phyloP scores from a whole-genome alignment of 139 green algal species.

The Chloropicon primus region DNA sequence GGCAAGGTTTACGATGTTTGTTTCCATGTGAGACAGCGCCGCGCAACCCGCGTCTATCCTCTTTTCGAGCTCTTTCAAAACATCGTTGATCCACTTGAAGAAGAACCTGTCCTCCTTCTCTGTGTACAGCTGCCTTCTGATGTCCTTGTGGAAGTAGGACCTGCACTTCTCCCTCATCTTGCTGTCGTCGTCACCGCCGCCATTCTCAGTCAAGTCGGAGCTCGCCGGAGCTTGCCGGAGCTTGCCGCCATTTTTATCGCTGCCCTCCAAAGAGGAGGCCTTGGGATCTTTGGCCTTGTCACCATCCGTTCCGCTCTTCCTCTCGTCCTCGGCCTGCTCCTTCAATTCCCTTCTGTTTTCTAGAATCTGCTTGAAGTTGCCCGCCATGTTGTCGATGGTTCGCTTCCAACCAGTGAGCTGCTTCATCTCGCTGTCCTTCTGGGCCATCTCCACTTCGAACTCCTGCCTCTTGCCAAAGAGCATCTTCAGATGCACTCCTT shows the following conservation, averaged over 20 bases:
- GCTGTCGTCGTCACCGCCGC: no score
- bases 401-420: conserved; percentile 59
- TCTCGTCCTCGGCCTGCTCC: neutral
- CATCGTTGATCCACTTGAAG: conserved; percentile 44
- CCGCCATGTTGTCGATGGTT: conserved; percentile 21
- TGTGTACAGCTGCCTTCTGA: conserved; percentile 72
- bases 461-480: conserved; percentile 60
- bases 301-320: no score
- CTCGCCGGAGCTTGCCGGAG: no score
- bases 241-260: no score
- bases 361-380: neutral
- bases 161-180: conserved; percentile 1
- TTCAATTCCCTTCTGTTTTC: neutral
- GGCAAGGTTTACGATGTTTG: conserved; percentile 52
- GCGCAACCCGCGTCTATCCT: conserved; percentile 49
- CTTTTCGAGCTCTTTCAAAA: conserved; percentile 35
- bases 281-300: no score
- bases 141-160: conserved; percentile 47
- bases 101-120: conserved; percentile 53
- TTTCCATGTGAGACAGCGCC: conserved; percentile 60
- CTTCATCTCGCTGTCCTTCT: conserved; percentile 62
- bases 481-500: conserved; percentile 49
- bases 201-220: no score
- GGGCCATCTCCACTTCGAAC: conserved; percentile 47
- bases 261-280: no score